A percentile compares a stretch with the other conserved stretches of the same genome.
Conservation (phyloP, 176 grass and related monocot species). For the Oryza rufipogon region DNA sequence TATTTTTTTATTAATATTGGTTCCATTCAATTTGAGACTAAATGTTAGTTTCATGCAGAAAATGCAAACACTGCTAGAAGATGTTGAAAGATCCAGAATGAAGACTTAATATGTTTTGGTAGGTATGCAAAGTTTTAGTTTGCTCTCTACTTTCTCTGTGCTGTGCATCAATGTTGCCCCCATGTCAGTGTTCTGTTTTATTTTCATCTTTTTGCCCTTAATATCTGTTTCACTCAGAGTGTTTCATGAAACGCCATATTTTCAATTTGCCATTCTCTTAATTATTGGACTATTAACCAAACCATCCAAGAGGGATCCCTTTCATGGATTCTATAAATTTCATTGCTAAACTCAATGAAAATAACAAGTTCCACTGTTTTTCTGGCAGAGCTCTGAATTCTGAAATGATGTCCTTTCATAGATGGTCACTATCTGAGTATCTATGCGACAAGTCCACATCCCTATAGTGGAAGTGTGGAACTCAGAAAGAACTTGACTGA, state of each 20-base stretch:
- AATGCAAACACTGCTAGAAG: conserved; percentile 26
- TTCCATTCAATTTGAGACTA: conserved; percentile 7
- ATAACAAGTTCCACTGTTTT: neutral
- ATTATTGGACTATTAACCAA: neutral
- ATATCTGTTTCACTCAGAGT: conserved; percentile 20
- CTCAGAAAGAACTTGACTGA: neutral
- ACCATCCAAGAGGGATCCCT: conserved; percentile 12
- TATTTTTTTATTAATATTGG: neutral
- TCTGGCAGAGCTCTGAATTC: neutral
- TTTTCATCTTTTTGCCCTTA: neutral
- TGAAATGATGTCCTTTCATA: conserved; percentile 13
- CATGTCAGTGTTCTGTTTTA: neutral
- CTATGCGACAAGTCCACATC: neutral
- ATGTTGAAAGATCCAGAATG: neutral
- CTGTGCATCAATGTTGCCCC: neutral
- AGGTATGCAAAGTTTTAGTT: conserved; percentile 20
- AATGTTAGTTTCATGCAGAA: conserved; percentile 15
- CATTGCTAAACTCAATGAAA: neutral
- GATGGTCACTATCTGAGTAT: neutral
- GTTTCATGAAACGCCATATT: neutral
- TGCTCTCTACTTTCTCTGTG: conserved; percentile 2
- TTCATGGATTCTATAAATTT: neutral
- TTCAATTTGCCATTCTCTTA: neutral
- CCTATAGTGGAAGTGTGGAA: neutral
- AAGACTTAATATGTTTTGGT: conserved; percentile 26